Evolutionary conservation across 2,329 filamentous ascomycete species (phyloP).

Genomic region (Stagonosporopsis chrysanthemi): DNA sequence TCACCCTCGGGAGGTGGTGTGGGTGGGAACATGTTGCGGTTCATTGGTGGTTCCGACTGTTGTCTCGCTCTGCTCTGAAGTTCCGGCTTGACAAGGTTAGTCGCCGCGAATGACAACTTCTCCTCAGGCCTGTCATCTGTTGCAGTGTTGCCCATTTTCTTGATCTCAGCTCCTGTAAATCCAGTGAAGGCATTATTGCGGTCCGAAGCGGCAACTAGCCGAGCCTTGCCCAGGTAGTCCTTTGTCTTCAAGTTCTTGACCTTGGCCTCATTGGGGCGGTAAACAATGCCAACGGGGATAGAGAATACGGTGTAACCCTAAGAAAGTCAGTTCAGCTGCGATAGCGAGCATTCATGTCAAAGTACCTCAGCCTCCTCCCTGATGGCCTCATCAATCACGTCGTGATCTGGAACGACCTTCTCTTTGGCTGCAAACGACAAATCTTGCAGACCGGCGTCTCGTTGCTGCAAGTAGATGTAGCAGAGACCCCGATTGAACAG

Average conservation of each 20-base stretch:
- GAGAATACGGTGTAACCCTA: constrained; percentile 98
- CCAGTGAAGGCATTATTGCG: constrained; percentile 81
- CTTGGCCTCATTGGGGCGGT: constrained; percentile 95
- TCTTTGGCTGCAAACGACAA: constrained; percentile 90
- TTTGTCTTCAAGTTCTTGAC: constrained; percentile 98
- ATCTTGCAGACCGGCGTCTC: constrained; percentile 89
- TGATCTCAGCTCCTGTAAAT: constrained; percentile 79
- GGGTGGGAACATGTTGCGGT: constrained; percentile 89
- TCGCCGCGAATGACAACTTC: constrained; percentile 88
- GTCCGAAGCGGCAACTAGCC: constrained; percentile 87
- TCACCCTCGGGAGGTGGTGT: constrained; percentile 96
- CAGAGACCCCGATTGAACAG: constrained; percentile 96
- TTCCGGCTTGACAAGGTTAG: constrained; percentile 89
- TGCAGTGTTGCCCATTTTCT: constrained; percentile 66
- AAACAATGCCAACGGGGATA: constrained; percentile 93
- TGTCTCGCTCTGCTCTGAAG: constrained; percentile 77
- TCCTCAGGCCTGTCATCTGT: constrained; percentile 83
- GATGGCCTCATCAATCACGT: constrained; percentile 98
- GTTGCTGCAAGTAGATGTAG: constrained; percentile 95
- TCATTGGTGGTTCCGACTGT: constrained; percentile 82
- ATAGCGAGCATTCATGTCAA: not conserved
- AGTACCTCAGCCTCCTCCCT: constrained; percentile 86
- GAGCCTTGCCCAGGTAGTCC: constrained; percentile 96
- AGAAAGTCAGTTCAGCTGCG: constrained; percentile 35
- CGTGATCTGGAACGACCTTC: constrained; percentile 94